Percentiles rank a stretch among this genome's conserved stretches.
phyloP scores from a whole-genome alignment of 1,284 basidiomycete genomes.

The Trametes versicolor region DNA sequence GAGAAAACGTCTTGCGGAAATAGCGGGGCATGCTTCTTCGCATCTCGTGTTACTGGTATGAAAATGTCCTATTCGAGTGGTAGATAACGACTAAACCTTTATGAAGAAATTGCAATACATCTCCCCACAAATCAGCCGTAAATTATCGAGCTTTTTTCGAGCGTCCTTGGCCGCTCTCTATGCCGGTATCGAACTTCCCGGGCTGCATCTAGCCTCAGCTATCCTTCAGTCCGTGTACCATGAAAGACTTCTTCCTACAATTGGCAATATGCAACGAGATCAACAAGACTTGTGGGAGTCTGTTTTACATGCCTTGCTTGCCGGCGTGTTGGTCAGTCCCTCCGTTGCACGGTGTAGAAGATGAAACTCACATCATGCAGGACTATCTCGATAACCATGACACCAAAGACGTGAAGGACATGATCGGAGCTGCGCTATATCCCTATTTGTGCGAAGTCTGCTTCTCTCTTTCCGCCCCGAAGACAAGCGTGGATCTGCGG shows the following conservation, averaged over 20 bases:
- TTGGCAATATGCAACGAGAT: constrained; percentile 33
- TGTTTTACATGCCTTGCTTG: constrained; percentile 41
- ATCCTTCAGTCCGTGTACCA: constrained; percentile 42
- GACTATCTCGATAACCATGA: constrained; percentile 40
- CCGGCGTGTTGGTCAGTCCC: constrained; percentile 46
- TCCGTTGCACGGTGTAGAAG: background rate
- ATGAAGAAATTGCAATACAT: constrained; percentile 38
- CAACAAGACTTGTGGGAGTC: constrained; percentile 42
- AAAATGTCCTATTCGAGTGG: background rate
- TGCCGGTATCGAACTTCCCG: constrained; percentile 31
- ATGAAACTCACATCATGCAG: constrained; percentile 19
- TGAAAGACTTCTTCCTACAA: constrained; percentile 40
- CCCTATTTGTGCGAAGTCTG: constrained; percentile 42
- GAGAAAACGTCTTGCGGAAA: constrained; percentile 25
- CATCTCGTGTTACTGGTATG: constrained; percentile 41
- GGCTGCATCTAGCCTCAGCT: constrained; percentile 42
- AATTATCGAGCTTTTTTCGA: constrained; percentile 39
- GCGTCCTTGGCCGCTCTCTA: constrained; percentile 43
- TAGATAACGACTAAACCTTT: background rate
- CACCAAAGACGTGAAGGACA: constrained; percentile 37
- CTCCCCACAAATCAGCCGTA: constrained; percentile 31
- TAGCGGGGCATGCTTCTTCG: constrained; percentile 34
- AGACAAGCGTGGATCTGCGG: constrained; percentile 42
- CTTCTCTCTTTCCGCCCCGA: constrained; percentile 42
- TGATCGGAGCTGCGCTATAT: constrained; percentile 42